Conservation (phyloP, 2,329 filamentous ascomycete genomes). For the Scedosporium boydii region DNA sequence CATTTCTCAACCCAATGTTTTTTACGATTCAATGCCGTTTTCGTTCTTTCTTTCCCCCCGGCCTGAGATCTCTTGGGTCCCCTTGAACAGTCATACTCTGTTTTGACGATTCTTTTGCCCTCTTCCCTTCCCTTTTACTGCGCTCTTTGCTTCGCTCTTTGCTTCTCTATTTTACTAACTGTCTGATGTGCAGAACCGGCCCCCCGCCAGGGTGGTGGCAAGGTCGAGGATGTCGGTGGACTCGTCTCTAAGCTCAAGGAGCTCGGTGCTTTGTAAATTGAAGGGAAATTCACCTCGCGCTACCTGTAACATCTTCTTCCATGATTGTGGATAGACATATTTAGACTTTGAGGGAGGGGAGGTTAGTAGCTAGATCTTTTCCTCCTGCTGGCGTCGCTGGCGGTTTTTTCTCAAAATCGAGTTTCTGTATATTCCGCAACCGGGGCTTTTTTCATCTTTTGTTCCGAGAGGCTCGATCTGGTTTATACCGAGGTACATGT, state of each 20-base stretch:
- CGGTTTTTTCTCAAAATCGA: too few species aligned
- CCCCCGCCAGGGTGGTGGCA: slow-evolving; percentile 81
- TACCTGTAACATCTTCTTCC: not conserved
- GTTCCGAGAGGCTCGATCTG: too few species aligned
- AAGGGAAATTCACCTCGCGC: not conserved
- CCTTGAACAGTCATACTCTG: too few species aligned
- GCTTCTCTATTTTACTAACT: slow-evolving; percentile 6
- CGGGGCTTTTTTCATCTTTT: too few species aligned
- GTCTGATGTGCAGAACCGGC: slow-evolving; percentile 56
- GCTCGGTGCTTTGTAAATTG: slow-evolving; percentile 68
- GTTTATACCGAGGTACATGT: too few species aligned
- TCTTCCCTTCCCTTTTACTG: slow-evolving; percentile 1
- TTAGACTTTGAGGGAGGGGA: too few species aligned
- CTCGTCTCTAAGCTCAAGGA: slow-evolving; percentile 92
- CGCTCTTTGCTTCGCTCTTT: not conserved
- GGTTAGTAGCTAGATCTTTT: too few species aligned
- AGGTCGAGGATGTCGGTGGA: slow-evolving; percentile 96
- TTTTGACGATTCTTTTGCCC: not conserved
- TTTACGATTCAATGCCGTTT: not conserved
- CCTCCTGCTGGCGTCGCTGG: too few species aligned
- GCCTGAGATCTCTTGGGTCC: too few species aligned
- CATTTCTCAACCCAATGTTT: not conserved
- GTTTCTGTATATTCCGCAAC: too few species aligned
- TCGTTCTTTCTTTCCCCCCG: not conserved
- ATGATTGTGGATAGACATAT: not conserved